Percentiles rank a stretch among this genome's conserved stretches.
These are phyloP conservation scores for Trifolium dubium DNA, from an alignment of 306 rosid species.

Conservation along the genomic window DNA sequence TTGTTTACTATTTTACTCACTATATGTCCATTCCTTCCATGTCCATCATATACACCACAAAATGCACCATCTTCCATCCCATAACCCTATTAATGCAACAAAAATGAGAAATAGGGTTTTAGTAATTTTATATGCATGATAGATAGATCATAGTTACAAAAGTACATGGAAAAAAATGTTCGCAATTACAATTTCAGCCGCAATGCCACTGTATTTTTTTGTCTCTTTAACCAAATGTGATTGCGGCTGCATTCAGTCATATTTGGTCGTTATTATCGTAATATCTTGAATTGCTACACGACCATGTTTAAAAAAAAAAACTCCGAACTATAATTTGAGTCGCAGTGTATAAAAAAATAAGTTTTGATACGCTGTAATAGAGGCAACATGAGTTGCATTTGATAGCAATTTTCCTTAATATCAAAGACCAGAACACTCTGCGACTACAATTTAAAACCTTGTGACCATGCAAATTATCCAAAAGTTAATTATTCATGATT, in stretches of 20 bases:
- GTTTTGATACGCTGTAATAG: background rate
- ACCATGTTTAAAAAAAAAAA: background rate
- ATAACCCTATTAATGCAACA: conserved; percentile 52
- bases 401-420: background rate
- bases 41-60: conserved; percentile 86
- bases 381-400: background rate
- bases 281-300: background rate
- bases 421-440: background rate
- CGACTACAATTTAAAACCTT: background rate
- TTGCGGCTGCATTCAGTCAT: background rate
- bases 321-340: background rate
- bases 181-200: background rate
- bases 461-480: background rate
- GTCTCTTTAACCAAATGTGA: background rate
- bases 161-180: background rate
- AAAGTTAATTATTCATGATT: background rate
- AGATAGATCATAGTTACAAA: background rate
- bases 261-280: background rate
- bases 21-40: conserved; percentile 72
- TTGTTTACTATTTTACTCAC: conserved; percentile 65
- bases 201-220: background rate
- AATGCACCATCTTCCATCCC: conserved; percentile 52
- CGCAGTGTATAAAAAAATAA: too few species aligned
- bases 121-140: conserved; percentile 8
- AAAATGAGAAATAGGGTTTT: background rate